These are phyloP conservation scores for Casuarina glauca DNA, from an alignment of 306 rosid genomes.

Conservation along the genomic window DNA sequence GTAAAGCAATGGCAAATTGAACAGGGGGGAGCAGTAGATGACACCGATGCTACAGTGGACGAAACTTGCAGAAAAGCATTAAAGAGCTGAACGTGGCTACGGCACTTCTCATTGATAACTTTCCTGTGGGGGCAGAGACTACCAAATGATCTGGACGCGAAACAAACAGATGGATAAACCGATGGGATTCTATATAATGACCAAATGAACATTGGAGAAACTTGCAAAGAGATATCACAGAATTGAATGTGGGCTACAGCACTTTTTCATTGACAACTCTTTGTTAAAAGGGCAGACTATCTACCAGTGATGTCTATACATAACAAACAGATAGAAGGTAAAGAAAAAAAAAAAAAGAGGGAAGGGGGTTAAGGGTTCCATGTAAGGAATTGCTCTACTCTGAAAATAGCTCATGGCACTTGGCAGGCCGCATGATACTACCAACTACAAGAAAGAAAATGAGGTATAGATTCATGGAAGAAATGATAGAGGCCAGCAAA, in stretches of 20 bases:
- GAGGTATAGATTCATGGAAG: neutral
- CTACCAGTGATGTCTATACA: neutral
- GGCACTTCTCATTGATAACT: too few species aligned
- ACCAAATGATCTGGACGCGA: too few species aligned
- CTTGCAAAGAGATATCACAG: neutral
- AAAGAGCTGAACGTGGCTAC: too few species aligned
- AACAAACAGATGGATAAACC: too few species aligned
- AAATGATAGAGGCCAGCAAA: constrained; percentile 23
- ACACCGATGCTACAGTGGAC: neutral
- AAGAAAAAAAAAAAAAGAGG: neutral
- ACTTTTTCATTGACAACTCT: neutral
- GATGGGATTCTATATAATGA: too few species aligned
- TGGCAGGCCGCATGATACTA: neutral
- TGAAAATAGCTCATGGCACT: neutral
- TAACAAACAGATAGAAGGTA: neutral
- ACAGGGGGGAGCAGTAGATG: neutral
- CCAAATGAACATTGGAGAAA: too few species aligned
- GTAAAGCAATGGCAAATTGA: neutral
- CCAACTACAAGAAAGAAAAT: neutral
- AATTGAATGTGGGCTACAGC: neutral
- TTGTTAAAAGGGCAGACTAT: neutral
- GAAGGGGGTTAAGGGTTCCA: too few species aligned
- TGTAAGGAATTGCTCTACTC: neutral
- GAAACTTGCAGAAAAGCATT: neutral
- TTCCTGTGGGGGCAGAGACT: too few species aligned